phyloP scores from a whole-genome alignment of 352 stramenopile species.

The Peronospora destructor region DNA sequence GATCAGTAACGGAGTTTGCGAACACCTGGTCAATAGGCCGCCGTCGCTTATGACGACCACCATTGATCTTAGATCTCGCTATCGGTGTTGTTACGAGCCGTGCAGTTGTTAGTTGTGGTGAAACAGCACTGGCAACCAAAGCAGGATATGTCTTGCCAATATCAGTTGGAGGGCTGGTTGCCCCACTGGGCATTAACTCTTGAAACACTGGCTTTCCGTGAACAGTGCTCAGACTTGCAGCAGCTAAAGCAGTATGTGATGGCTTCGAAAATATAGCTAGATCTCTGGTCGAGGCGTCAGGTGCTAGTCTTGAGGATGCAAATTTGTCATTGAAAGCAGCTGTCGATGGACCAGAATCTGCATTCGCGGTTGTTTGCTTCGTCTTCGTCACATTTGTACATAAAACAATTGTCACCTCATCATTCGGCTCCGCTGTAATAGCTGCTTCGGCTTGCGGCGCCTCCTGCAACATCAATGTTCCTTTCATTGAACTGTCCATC shows the following conservation, averaged over 20 bases:
- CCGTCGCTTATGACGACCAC: conserved; percentile 10
- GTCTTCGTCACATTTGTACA: background rate
- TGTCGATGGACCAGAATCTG: background rate
- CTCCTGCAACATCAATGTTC: background rate
- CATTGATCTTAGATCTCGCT: background rate
- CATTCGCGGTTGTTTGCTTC: background rate
- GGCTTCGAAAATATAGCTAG: background rate
- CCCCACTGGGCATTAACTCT: background rate
- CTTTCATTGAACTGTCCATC: background rate
- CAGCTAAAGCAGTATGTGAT: background rate
- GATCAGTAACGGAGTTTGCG: background rate
- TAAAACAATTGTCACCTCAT: background rate
- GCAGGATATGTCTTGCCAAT: background rate
- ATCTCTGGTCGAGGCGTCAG: background rate
- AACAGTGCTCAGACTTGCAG: background rate
- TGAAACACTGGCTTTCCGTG: background rate
- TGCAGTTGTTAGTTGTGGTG: background rate
- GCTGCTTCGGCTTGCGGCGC: background rate
- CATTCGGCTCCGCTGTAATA: background rate
- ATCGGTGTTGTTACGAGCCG: background rate
- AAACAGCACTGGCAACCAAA: background rate
- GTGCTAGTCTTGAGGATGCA: background rate
- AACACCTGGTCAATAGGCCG: conserved; percentile 2
- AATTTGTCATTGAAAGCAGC: background rate
- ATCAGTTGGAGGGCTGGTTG: background rate